Conservation (phyloP, 345 rosid genomes). For the Gossypioides kirkii region DNA sequence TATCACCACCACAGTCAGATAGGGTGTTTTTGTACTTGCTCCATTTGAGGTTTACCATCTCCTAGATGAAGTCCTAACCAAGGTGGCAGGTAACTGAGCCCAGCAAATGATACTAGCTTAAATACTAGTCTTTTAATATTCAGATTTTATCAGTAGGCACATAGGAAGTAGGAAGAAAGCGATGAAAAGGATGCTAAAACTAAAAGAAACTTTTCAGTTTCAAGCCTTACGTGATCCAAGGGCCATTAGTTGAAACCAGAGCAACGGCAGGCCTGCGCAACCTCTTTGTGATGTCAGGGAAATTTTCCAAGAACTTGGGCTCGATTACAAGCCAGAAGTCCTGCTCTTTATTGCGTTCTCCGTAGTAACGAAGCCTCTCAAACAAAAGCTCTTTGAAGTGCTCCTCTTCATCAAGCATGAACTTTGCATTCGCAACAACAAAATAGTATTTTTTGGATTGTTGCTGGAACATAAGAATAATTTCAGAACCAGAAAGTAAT, state of each 20-base stretch:
- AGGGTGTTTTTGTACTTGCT: not conserved
- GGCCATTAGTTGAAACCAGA: conserved; percentile 80
- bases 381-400: conserved; percentile 81
- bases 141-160: not conserved
- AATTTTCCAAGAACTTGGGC: conserved; percentile 80
- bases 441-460: conserved; percentile 54
- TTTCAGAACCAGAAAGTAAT: not conserved
- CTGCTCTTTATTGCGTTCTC: conserved; percentile 55
- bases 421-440: conserved; percentile 82
- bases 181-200: not conserved
- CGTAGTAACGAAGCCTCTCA: conserved; percentile 66
- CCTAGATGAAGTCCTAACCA: not conserved
- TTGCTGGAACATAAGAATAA: conserved; percentile 22
- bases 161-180: not conserved
- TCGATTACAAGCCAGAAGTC: conserved; percentile 97
- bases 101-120: too few relatives aligned
- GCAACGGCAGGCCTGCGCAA: conserved; percentile 94
- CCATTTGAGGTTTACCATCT: not conserved
- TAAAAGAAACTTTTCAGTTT: not conserved
- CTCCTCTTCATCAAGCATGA: conserved; percentile 98
- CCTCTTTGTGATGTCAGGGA: conserved; percentile 74
- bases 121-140: not conserved
- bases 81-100: not conserved
- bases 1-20: not conserved
- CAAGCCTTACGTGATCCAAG: conserved; percentile 84